Evolutionary conservation across 73 alveolate genomes (phyloP), one percentile per base, ranked within the genome.

Genomic region (Stentor coeruleus): DNA sequence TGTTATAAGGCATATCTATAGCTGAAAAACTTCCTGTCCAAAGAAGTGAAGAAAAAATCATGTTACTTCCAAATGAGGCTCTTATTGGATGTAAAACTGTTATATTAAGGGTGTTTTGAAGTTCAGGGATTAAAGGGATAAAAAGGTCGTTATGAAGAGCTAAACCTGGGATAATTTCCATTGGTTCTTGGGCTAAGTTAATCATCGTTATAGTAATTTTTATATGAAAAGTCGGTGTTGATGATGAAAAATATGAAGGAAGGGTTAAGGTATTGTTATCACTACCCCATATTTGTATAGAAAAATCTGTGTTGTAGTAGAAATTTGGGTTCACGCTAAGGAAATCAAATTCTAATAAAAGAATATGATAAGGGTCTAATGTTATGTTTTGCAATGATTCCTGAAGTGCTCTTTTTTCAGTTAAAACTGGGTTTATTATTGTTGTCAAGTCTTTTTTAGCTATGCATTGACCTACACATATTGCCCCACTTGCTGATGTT

Each of bases 391-490:
- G 55, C 60, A 59, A 42, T 83, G 37, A 58, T 49, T 84, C 75
- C 80, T 75, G 49, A 84, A 39, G 91, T n/a, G 60, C 59, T 3
- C 38, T 40, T 49, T 49, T 49, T 49, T 49, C 66, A n/a, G n/a
- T n/a, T n/a, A n/a, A n/a, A n/a, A n/a, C n/a, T 0, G 91, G 74
- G 4, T 35, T 49, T 0, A 81, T 74, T 1, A 72, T 11, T 11
- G 66, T 30, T 6, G 82, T 40, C 75, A 3, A 3, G 3, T 6
- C 28, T 33, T 4, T 35, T 31, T 40, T 58, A 38, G 59, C 36
- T 28, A 2, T 14, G 84, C 96, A 90, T 37, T 90, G 76, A 3
- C 96, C 96, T 3, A 90, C 39, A 84, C 96, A 90, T 38, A 59
- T 66, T 33, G 96, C 80, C 33, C 87, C 85, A 42, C 74, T 86